These are phyloP conservation scores for Ramichloridium luteum DNA, from an alignment of 2,329 filamentous ascomycete genomes.

Conservation along the genomic window DNA sequence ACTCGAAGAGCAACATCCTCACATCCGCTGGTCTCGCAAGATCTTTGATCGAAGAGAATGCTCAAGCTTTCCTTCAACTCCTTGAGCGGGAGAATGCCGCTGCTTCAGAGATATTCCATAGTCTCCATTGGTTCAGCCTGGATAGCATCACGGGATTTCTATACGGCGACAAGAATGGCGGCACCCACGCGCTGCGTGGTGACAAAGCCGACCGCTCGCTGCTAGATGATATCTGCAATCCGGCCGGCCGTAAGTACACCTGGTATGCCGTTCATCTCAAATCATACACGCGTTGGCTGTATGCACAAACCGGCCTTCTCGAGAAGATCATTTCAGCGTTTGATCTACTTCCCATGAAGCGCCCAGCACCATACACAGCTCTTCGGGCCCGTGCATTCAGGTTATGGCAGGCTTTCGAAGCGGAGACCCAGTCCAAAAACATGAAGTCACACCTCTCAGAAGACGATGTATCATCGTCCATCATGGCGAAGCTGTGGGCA, in stretches of 20 bases:
- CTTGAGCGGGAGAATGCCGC: slow-evolving; percentile 26
- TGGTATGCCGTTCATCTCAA: slow-evolving; percentile 41
- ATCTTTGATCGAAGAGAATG: too few species aligned
- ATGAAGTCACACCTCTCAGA: too few species aligned
- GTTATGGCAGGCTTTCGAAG: slow-evolving; percentile 18
- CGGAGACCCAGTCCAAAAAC: too few species aligned
- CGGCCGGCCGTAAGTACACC: slow-evolving; percentile 32
- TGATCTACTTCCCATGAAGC: slow-evolving; percentile 40
- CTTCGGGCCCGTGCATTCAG: slow-evolving; percentile 35
- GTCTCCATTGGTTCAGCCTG: slow-evolving; percentile 42
- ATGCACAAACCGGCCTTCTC: slow-evolving; percentile 28
- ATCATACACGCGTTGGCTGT: slow-evolving; percentile 37
- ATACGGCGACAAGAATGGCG: slow-evolving; percentile 34
- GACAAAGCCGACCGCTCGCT: slow-evolving; percentile 28
- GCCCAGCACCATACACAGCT: slow-evolving; percentile 40
- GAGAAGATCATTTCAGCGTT: slow-evolving; percentile 27
- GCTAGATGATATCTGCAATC: slow-evolving; percentile 38
- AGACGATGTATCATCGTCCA: too few species aligned
- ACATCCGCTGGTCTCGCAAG: too few species aligned
- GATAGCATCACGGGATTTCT: slow-evolving; percentile 43
- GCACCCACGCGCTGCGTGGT: slow-evolving; percentile 33
- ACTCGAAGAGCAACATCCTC: slow-evolving; percentile 39
- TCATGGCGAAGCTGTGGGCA: too few species aligned
- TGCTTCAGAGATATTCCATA: slow-evolving; percentile 36
- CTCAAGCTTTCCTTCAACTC: slow-evolving; percentile 29